A percentile compares a stretch with the other conserved stretches of the same genome.
These are phyloP conservation scores for Setaria viridis DNA, from an alignment of 202 grass and related monocot genomes.

Conservation along the genomic window DNA sequence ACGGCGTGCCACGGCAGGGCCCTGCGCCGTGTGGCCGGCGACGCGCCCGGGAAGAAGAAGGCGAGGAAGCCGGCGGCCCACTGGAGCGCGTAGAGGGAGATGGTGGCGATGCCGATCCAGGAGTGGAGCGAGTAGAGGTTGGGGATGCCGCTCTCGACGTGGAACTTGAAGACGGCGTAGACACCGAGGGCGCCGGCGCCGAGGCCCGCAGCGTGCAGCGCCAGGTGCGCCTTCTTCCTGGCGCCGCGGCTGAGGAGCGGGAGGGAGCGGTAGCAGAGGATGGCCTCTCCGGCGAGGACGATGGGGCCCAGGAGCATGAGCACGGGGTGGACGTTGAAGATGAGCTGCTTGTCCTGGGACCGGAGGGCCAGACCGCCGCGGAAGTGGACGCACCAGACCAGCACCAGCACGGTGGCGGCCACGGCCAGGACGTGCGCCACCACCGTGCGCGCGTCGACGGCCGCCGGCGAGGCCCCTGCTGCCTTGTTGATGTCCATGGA, in stretches of 20 bases:
- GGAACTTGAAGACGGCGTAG: conserved; percentile 80
- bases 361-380: conserved; percentile 69
- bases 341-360: conserved; percentile 44
- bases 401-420: conserved; percentile 58
- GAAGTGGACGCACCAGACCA: conserved; percentile 80
- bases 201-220: conserved; percentile 63
- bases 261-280: conserved; percentile 66
- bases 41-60: conserved; percentile 73
- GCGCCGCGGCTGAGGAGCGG: conserved; percentile 42
- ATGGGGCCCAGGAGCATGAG: conserved; percentile 75
- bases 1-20: conserved; percentile 68
- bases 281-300: conserved; percentile 71
- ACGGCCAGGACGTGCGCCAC: conserved; percentile 55
- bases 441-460: not conserved
- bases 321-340: conserved; percentile 91
- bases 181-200: conserved; percentile 52
- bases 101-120: conserved; percentile 65
- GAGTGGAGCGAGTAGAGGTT: conserved; percentile 87
- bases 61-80: conserved; percentile 66
- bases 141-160: conserved; percentile 68
- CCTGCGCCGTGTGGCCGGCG: conserved; percentile 10
- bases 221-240: conserved; percentile 67
- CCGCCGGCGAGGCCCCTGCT: too few relatives aligned
- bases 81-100: conserved; percentile 70
- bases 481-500: not conserved